Base-by-base conservation (phyloP, 148 eudicot species). In the Silene uniflora region DNA sequence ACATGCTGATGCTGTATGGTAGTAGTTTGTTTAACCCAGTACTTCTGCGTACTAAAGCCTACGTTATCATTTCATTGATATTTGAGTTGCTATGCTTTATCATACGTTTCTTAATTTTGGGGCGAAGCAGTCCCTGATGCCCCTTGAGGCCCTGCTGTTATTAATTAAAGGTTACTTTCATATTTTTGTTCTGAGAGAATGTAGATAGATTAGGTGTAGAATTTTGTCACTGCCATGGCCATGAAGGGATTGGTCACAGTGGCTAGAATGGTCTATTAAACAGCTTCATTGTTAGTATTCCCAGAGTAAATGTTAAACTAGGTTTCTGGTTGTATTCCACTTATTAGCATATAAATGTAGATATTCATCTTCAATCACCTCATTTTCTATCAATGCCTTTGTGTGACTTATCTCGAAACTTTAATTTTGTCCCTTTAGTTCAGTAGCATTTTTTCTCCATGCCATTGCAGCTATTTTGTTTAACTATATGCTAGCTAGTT, bases 41-140 rank as follows among this genome's bases (percentile, higher is more conserved):
- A 12, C 21, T 35, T 64, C 11, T 27, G 29, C 77, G 75, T 80
- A 55, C 16, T 52, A 14, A 54, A 81, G 62, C 58, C 72, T 35
- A 35, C n/a, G 69, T 10, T 6, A 7, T n/a, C 7, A 47, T 69
- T 4, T n/a, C 18, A 35, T 25, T 61, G 54, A 29, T 63, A 10
- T 62, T 18, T 62, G 19, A 10, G 13, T 29, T 56, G 11, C 39
- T 7, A 60, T 16, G 8, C 13, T 54, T 35, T 16, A 21, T 76
- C 19, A 63, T 32, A 14, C 14, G 60, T 58, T 22, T 46, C 29
- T 52, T 32, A 67, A 17, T 19, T 35, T 67, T 67, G 70, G 12
- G 11, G 52, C 52, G 9, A n/a, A 7, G 22, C 9, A 56, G 5
- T 13, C 60, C 5, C 18, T 56, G 23, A 19, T 59, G 9, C 62